Base-by-base conservation (phyloP, 179 eudicot species). In the Beta corolliflora region DNA sequence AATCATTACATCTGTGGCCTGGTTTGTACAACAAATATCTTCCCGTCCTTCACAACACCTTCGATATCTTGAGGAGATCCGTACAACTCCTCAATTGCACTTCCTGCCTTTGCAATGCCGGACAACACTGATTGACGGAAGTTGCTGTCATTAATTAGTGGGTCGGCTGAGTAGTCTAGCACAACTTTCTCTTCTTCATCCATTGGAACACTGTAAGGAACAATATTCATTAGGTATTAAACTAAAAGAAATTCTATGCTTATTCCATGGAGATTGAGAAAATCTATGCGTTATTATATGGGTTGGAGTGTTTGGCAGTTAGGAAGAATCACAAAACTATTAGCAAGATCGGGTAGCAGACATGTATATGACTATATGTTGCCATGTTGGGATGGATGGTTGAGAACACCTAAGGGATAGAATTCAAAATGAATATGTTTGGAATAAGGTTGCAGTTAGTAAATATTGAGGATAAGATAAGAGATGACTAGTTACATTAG, bases 31-130 rank as follows among this genome's bases (percentile, higher is more conserved):
- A 94, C 93, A 61, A 78, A 93, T 69, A 93, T 86, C 80, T 93
- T 91, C 66, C 95, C 95, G 77, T 91, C 94, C 85, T 87, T 89
- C 73, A 93, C 92, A 11, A 93, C 99, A 54, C 99, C 99, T 91
- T 96, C 99, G 31, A 96, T 96, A 82, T 96, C 99, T 84, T 96
- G 99, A 70, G 99, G 93, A 78, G 95, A 91, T 12, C 98, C 98
- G 65, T 96, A 96, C 29, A 96, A 83, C 86, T 94, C 93, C 84
- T 96, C 99, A 8, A 96, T 96, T 9, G 92, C 97, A 60, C 76
- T 88, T 73, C 98, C 99, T 50, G 97, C 89, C 5, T 82, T 86
- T 45, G 97, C 99, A 76, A 96, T 93, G 89, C 88, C 85, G 4
- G 95, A 82, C 69, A 96, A 91, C n/a, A 93, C 88, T 59, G 92